A percentile compares a stretch with the other conserved stretches of the same genome.
phyloP scores from a whole-genome alignment of 495 filamentous ascomycete species.

The Annulohypoxylon stygium region DNA sequence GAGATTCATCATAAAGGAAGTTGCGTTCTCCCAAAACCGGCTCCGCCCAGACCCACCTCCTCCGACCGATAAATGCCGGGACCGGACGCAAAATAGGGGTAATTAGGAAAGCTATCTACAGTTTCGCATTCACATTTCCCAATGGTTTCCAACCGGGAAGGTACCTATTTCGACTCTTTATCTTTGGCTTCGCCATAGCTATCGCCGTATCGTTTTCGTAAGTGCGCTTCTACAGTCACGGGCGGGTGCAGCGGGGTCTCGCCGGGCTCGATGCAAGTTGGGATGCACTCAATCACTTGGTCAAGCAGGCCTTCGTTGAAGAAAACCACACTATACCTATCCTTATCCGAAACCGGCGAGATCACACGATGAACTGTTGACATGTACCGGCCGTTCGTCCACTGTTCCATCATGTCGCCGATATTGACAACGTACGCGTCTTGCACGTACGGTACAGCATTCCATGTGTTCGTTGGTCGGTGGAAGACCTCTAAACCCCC shows the following conservation, averaged over 20 bases:
- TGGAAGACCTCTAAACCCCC: conserved; percentile 64
- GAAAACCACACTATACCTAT: conserved; percentile 65
- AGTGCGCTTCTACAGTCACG: conserved; percentile 56
- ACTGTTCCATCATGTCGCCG: conserved; percentile 62
- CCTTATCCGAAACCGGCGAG: conserved; percentile 57
- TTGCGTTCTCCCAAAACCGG: no score
- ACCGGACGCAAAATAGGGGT: not conserved
- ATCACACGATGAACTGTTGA: conserved; percentile 65
- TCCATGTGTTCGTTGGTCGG: conserved; percentile 52
- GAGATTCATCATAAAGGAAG: no score
- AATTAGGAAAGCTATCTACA: not conserved
- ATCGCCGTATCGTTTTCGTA: conserved; percentile 52
- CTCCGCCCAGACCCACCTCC: no score
- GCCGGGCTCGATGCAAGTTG: conserved; percentile 52
- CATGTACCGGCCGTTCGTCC: conserved; percentile 62
- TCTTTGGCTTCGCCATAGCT: conserved; percentile 46
- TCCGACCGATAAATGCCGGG: not conserved
- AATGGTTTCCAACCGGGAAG: not conserved
- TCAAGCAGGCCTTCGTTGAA: conserved; percentile 59
- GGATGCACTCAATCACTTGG: conserved; percentile 54
- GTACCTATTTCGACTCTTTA: not conserved
- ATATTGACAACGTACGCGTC: conserved; percentile 67
- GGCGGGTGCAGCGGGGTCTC: conserved; percentile 42
- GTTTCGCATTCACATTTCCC: not conserved
- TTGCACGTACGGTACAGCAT: conserved; percentile 61